A percentile compares a stretch with the other conserved stretches of the same genome.
These are phyloP conservation scores for Hypoxylon fragiforme DNA, from an alignment of 495 filamentous ascomycete species.

Conservation along the genomic window DNA sequence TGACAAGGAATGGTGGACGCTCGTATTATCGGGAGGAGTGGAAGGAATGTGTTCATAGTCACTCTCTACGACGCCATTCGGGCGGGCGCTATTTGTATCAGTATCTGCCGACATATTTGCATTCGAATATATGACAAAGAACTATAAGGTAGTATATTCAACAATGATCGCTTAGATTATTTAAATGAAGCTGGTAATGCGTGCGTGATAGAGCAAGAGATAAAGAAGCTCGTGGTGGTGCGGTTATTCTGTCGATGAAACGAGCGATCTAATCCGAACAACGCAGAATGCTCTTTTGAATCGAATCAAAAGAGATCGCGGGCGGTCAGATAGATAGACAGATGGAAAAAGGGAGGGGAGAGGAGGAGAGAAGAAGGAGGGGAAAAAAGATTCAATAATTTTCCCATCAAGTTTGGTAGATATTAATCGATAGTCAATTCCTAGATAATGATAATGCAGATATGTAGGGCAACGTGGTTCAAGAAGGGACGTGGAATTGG, in stretches of 20 bases:
- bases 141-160: too few species aligned
- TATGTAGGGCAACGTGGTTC: too few species aligned
- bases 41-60: constrained; percentile 45
- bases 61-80: constrained; percentile 30
- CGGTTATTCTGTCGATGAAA: too few species aligned
- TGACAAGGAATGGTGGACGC: constrained; percentile 35
- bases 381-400: not conserved
- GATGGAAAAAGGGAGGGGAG: not conserved
- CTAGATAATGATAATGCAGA: too few species aligned
- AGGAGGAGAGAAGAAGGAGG: constrained; percentile 2
- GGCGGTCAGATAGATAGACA: too few species aligned
- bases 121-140: not conserved
- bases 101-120: constrained; percentile 32
- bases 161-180: too few species aligned
- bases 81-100: constrained; percentile 23
- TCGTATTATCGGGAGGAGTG: constrained; percentile 44
- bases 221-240: too few species aligned
- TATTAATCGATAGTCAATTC: too few species aligned
- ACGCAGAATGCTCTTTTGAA: constrained; percentile 16
- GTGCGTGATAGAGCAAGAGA: not conserved
- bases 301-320: constrained; percentile 14
- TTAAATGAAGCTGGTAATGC: not conserved
- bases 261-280: constrained; percentile 4
- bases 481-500: constrained; percentile 19
- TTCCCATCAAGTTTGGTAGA: constrained; percentile 17